A percentile compares a stretch with the other conserved stretches of the same genome.
Evolutionary conservation across 2,329 filamentous ascomycete genomes (phyloP).

Genomic region (Phialophora macrospora): DNA sequence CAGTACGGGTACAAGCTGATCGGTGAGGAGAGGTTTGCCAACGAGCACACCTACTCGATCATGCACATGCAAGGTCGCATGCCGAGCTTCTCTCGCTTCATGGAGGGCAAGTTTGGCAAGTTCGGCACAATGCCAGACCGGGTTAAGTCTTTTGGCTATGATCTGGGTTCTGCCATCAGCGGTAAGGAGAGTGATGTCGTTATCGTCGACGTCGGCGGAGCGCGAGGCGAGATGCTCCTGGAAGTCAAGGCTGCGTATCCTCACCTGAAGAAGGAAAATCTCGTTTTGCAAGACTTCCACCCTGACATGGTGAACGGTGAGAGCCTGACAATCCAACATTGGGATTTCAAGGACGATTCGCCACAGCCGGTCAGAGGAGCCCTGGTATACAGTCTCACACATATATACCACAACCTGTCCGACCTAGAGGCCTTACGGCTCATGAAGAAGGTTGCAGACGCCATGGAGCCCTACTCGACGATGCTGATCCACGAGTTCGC

Average conservation of each 20-base stretch:
- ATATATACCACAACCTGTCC: conserved; percentile 48
- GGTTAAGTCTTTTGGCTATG: conserved; percentile 42
- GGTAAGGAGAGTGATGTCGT: background rate
- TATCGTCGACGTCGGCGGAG: conserved; percentile 47
- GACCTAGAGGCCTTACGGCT: conserved; percentile 46
- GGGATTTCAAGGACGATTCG: conserved; percentile 46
- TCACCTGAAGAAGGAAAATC: conserved; percentile 38
- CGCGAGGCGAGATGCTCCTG: conserved; percentile 46
- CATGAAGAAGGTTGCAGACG: conserved; percentile 45
- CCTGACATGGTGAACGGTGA: conserved; percentile 41
- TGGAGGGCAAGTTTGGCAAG: conserved; percentile 48
- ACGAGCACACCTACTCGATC: conserved; percentile 46
- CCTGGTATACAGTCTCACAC: conserved; percentile 44
- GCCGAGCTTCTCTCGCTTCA: conserved; percentile 49
- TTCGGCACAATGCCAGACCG: conserved; percentile 45
- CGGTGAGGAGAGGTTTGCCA: conserved; percentile 41
- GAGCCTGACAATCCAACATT: conserved; percentile 43
- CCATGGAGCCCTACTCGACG: conserved; percentile 45
- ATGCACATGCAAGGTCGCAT: conserved; percentile 47
- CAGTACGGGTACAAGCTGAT: conserved; percentile 46
- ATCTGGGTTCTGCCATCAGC: conserved; percentile 37
- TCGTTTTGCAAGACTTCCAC: conserved; percentile 48
- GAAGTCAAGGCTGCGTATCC: conserved; percentile 46
- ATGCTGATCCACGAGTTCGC: conserved; percentile 47
- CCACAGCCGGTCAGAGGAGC: conserved; percentile 45